These are phyloP conservation scores for Boletales sp. DNA, from an alignment of 768 basidiomycete genomes.

Conservation along the genomic window DNA sequence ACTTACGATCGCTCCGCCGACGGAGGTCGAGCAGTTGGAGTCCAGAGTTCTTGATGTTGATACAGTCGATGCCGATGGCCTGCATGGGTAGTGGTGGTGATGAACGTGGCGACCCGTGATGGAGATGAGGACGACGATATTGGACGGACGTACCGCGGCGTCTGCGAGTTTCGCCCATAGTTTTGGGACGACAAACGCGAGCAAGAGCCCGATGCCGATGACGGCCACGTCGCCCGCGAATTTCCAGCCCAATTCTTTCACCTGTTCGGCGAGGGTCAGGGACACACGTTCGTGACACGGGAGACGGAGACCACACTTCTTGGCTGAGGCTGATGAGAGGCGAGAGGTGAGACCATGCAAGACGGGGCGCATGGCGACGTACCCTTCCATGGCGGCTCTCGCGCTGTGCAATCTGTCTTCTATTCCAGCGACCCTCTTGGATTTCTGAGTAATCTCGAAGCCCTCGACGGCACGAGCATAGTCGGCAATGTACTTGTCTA, in stretches of 20 bases:
- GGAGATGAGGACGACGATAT: no score
- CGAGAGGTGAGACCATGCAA: neutral
- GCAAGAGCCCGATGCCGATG: slow-evolving; percentile 12
- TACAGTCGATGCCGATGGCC: slow-evolving; percentile 5
- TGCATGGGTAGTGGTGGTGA: neutral
- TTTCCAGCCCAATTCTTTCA: slow-evolving; percentile 18
- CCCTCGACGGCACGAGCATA: slow-evolving; percentile 13
- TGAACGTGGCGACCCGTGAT: neutral
- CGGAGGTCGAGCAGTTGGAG: slow-evolving; percentile 4
- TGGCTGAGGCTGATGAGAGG: slow-evolving; percentile 9
- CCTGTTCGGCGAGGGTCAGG: slow-evolving; percentile 8
- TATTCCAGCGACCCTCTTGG: slow-evolving; percentile 3
- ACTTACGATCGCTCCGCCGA: slow-evolving; percentile 9
- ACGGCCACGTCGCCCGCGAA: slow-evolving; percentile 11
- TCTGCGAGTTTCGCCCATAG: slow-evolving; percentile 9
- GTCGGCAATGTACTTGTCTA: slow-evolving; percentile 12
- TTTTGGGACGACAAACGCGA: slow-evolving; percentile 10
- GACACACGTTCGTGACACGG: neutral
- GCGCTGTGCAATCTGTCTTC: neutral
- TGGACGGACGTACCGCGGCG: slow-evolving; percentile 1
- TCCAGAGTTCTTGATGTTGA: slow-evolving; percentile 4
- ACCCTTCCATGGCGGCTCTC: slow-evolving; percentile 14
- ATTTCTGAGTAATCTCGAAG: slow-evolving; percentile 3
- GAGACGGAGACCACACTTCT: slow-evolving; percentile 7
- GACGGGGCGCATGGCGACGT: neutral